Evolutionary conservation across 768 basidiomycete species (phyloP), one percentile per base, ranked within the genome.

Genomic region (Pleurotus eryngii): DNA sequence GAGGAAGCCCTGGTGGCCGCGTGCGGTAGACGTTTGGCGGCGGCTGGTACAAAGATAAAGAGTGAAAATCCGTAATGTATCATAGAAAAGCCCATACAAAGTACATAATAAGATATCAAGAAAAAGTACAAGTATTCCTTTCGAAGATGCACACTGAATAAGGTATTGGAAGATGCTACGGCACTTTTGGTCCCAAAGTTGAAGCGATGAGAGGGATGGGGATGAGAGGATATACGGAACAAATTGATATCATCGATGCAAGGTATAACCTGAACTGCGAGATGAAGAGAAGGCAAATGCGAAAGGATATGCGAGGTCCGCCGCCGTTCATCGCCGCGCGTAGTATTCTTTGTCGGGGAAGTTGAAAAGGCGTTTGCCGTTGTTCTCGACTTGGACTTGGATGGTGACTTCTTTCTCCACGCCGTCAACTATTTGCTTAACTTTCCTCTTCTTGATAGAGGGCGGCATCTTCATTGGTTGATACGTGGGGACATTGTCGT

Each of bases 291-390:
- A 18, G 18, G 42, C 15, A 43, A 43, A 7, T n/a, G 18, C 14
- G 42, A 30, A 8, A 30, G 5, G 42, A 43, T 43, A 12, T 43
- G 18, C 9, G 18, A 43, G 5, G 42, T 30, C 27, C 27, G 8
- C 27, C 57, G 20, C 20, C 53, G 58, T 37, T 50, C 55, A 26
- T 42, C 45, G 45, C 9, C 47, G 18, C 2, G 49, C 48, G 15
- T 40, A 18, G n/a, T 49, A 46, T 27, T 57, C 57, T 63, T 76
- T 79, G 59, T 74, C 79, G 17, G 82, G 77, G 68, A 91, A 92
- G 55, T 85, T 73, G 74, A 92, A 91, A 43, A 92, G 75, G 35
- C 83, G 76, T 70, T 90, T 89, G 42, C 76, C 69, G 61, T 78
- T 75, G 61, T 79, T 78, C 53, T 74, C 68, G 7, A 87, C 74